phyloP scores from a whole-genome alignment of 768 basidiomycete genomes.

The Suillus subluteus region DNA sequence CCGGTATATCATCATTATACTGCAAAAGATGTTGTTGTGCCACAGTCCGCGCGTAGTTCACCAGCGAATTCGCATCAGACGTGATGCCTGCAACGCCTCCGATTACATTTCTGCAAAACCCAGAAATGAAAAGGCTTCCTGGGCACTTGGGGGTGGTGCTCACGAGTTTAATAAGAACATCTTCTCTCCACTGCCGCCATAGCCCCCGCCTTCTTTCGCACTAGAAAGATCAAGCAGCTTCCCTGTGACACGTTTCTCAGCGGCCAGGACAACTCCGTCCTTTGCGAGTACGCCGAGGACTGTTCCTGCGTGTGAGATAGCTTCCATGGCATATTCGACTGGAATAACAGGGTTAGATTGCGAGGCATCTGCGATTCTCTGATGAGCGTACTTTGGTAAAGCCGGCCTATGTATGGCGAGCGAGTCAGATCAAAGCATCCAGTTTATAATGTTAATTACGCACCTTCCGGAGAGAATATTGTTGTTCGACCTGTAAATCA shows the following conservation, averaged over 20 bases:
- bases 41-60: slow-evolving; percentile 90
- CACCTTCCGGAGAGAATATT: slow-evolving; percentile 98
- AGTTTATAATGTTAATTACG: slow-evolving; percentile 22
- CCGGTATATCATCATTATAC: slow-evolving; percentile 98
- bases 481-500: slow-evolving; percentile 81
- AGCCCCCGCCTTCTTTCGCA: slow-evolving; percentile 78
- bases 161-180: slow-evolving; percentile 93
- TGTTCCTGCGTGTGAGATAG: slow-evolving; percentile 94
- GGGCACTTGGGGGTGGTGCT: slow-evolving; percentile 30
- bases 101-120: slow-evolving; percentile 78
- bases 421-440: slow-evolving; percentile 15
- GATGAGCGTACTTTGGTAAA: slow-evolving; percentile 85
- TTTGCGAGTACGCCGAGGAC: slow-evolving; percentile 92
- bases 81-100: slow-evolving; percentile 95
- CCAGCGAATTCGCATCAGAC: slow-evolving; percentile 95
- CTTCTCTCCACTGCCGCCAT: slow-evolving; percentile 97
- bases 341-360: slow-evolving; percentile 15
- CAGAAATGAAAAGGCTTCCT: background rate
- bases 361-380: background rate
- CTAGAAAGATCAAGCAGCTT: slow-evolving; percentile 92
- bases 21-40: slow-evolving; percentile 87
- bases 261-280: slow-evolving; percentile 90
- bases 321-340: slow-evolving; percentile 99
- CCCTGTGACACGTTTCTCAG: slow-evolving; percentile 97
- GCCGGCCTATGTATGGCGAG: slow-evolving; percentile 61